Evolutionary conservation across 2,329 filamentous ascomycete genomes (phyloP).

Genomic region (Dothiorella sarmentorum): DNA sequence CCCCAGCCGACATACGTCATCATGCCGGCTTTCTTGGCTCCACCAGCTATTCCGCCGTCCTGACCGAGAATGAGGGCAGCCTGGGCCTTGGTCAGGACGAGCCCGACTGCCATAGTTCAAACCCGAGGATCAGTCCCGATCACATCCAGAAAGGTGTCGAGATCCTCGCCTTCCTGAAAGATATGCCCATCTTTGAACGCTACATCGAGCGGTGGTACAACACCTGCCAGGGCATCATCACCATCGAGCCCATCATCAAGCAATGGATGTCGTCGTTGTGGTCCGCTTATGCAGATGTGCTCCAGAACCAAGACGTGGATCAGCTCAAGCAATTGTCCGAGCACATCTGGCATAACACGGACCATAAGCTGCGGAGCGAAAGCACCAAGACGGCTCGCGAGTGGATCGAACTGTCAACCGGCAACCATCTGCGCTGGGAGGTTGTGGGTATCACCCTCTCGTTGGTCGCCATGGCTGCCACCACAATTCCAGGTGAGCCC

Average conservation of each 20-base stretch:
- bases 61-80: conserved; percentile 16
- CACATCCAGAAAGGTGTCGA: conserved; percentile 30
- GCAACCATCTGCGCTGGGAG: conserved; percentile 43
- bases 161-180: conserved; percentile 28
- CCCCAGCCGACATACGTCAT: conserved; percentile 8
- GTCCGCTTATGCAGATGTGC: conserved; percentile 27
- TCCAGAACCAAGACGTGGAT: conserved; percentile 24
- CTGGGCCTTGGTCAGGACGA: not conserved
- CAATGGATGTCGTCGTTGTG: conserved; percentile 29
- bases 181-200: conserved; percentile 27
- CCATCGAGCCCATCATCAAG: conserved; percentile 35
- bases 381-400: conserved; percentile 37
- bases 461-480: conserved; percentile 34
- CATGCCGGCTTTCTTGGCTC: conserved; percentile 15
- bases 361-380: conserved; percentile 34
- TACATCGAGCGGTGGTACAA: conserved; percentile 35
- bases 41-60: conserved; percentile 16
- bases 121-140: not conserved
- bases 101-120: not conserved
- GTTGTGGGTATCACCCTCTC: conserved; percentile 41
- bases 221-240: conserved; percentile 30
- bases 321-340: conserved; percentile 39
- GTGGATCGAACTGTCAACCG: conserved; percentile 39
- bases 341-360: conserved; percentile 42
- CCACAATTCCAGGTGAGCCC: conserved; percentile 27